Base-by-base conservation (phyloP, 2,329 filamentous ascomycete species). In the Didymella segeticola region DNA sequence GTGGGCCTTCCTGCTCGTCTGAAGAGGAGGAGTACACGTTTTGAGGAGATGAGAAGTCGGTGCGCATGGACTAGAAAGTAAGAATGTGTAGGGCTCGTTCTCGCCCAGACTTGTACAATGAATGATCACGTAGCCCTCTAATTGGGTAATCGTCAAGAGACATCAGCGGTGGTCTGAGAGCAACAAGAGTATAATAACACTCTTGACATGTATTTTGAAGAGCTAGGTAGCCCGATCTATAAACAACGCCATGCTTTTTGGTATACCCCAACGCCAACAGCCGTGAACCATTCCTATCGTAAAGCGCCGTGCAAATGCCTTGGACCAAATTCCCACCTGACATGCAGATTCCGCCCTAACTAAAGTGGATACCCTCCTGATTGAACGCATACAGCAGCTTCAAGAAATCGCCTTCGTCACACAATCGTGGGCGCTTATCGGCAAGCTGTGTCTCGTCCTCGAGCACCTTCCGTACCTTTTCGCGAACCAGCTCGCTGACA, bases 371-470 rank as follows among this genome's bases (percentile, higher is more conserved):
- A 23, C 91, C 91, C 72, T 96, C 91, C 62, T 91, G 86, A 72
- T 97, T 96, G 75, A 97, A 96, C 2, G 89, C 89, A 74, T 83
- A 86, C 58, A 96, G 77, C 61, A 97, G 75, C 64, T 87, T 88
- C 71, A 99, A 77, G 71, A 97, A 98, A 67, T 96, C 93, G 46
- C 89, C 93, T 77, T 98, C 91, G 69, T 97, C 92, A 69, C 92
- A 96, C 80, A 95, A 88, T 57, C 91, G 84, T 10, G 93, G 85
- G 61, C 93, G 82, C 78, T 89, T 91, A 56, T 96, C 91, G 3
- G 87, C 88, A 47, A 98, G 80, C 41, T 86, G 84, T 0, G 93
- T 96, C 51, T 89, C 87, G 60, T 89, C 85, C 70, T 93, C 89
- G 17, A 98, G 80, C 17, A 97, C 91, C 71, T 88, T 90, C 66